phyloP scores from a whole-genome alignment of 768 basidiomycete genomes.

The Trametes maxima region DNA sequence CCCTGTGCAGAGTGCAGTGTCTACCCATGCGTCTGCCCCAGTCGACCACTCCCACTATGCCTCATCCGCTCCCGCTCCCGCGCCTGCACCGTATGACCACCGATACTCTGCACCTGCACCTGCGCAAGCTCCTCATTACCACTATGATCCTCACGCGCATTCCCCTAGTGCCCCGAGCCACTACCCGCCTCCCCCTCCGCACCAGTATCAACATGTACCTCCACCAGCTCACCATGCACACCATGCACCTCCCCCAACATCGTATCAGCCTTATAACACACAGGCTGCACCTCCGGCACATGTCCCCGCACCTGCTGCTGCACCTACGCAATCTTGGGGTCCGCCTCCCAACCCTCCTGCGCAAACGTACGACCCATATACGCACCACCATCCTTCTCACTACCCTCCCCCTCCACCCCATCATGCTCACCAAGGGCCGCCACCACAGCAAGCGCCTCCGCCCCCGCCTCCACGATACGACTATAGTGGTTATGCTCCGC shows the following conservation, averaged over 20 bases:
- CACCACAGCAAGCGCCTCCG: slow-evolving; percentile 23
- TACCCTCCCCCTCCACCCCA: slow-evolving; percentile 26
- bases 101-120: slow-evolving; percentile 24
- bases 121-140: slow-evolving; percentile 21
- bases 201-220: slow-evolving; percentile 30
- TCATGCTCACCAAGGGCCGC: slow-evolving; percentile 28
- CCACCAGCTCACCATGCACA: slow-evolving; percentile 20
- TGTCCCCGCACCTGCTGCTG: slow-evolving; percentile 23
- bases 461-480: slow-evolving; percentile 24
- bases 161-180: slow-evolving; percentile 27
- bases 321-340: slow-evolving; percentile 19
- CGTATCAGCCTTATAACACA: slow-evolving; percentile 22
- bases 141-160: slow-evolving; percentile 31
- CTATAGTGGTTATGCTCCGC: slow-evolving; percentile 19
- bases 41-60: slow-evolving; percentile 23
- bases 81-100: slow-evolving; percentile 28
- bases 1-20: slow-evolving; percentile 10
- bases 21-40: slow-evolving; percentile 9
- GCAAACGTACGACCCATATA: slow-evolving; percentile 31
- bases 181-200: slow-evolving; percentile 30
- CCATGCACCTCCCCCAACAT: slow-evolving; percentile 17
- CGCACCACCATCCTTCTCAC: slow-evolving; percentile 33
- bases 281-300: slow-evolving; percentile 21
- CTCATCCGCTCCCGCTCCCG: slow-evolving; percentile 14
- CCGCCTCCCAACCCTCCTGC: slow-evolving; percentile 14